phyloP scores from a whole-genome alignment of 768 basidiomycete genomes.

The Vararia minispora region DNA sequence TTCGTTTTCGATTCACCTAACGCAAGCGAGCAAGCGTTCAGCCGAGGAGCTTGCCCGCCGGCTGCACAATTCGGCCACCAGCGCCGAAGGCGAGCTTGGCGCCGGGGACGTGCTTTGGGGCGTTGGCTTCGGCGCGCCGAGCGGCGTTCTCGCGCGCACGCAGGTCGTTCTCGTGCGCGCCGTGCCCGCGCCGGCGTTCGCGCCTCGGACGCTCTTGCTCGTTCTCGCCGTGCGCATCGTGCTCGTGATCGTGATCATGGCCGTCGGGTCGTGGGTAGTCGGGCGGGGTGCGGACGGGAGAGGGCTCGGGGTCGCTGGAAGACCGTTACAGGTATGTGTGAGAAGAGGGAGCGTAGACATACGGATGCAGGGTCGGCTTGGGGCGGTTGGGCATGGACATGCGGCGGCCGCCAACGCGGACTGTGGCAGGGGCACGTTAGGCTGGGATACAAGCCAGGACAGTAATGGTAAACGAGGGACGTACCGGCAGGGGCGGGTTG shows the following conservation, averaged over 20 bases:
- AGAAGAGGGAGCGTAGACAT: too few species aligned
- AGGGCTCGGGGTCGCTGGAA: conserved; percentile 4
- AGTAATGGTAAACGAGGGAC: too few species aligned
- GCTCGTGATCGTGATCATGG: conserved; percentile 4
- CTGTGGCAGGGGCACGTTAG: not conserved
- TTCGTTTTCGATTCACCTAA: too few species aligned
- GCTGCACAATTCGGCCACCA: conserved; percentile 46
- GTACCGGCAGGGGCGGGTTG: too few species aligned
- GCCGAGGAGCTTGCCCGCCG: conserved; percentile 33
- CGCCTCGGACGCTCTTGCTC: conserved; percentile 9
- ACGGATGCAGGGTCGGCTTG: conserved; percentile 7
- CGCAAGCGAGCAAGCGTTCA: too few species aligned
- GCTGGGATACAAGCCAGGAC: too few species aligned
- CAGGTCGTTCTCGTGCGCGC: conserved; percentile 11
- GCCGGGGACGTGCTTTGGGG: conserved; percentile 20
- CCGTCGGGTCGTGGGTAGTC: conserved; percentile 13
- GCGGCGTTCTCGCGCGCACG: conserved; percentile 11
- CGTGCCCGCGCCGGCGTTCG: conserved; percentile 9
- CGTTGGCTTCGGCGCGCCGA: conserved; percentile 11
- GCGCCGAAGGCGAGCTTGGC: conserved; percentile 28
- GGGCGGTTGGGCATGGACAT: conserved; percentile 10
- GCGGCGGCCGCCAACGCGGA: conserved; percentile 13
- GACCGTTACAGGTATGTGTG: too few species aligned
- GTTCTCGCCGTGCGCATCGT: conserved; percentile 7
- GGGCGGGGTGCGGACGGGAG: conserved; percentile 11